Conservation (phyloP, 441 rosid species). For the Pelargonium fulgidum region DNA sequence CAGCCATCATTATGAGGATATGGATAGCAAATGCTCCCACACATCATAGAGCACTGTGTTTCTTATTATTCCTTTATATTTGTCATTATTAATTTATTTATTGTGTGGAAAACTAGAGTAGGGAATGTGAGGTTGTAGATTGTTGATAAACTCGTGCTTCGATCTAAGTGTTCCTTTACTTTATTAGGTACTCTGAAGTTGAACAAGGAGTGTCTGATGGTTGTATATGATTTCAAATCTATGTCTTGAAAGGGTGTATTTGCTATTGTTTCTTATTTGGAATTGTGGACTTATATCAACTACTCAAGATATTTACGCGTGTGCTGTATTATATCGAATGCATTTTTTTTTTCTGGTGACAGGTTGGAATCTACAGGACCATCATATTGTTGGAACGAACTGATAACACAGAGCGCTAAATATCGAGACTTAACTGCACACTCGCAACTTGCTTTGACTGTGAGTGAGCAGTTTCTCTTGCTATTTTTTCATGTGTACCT, state of each 20-base stretch:
- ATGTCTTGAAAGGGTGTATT: background rate
- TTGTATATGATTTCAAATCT: too few relatives aligned
- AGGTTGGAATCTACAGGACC: conserved; percentile 83
- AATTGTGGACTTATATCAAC: background rate
- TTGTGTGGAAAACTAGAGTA: background rate
- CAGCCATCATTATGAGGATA: background rate
- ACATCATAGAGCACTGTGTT: background rate
- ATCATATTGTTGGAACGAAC: conserved; percentile 79
- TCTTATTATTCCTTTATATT: background rate
- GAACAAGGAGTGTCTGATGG: background rate
- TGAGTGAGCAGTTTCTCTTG: conserved; percentile 25
- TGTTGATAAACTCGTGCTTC: background rate
- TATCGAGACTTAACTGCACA: conserved; percentile 83
- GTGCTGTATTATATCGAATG: background rate
- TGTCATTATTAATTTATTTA: background rate
- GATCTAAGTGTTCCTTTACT: background rate
- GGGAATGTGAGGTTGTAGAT: background rate
- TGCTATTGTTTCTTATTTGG: conserved; percentile 7
- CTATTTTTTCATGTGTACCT: conserved; percentile 16
- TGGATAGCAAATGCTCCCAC: background rate
- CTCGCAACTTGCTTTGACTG: conserved; percentile 85
- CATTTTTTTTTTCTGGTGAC: conserved; percentile 19
- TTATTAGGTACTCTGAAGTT: background rate
- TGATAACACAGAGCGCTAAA: conserved; percentile 69
- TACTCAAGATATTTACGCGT: background rate